These are phyloP conservation scores for Myrica gale DNA, from an alignment of 306 rosid genomes.

Conservation along the genomic window DNA sequence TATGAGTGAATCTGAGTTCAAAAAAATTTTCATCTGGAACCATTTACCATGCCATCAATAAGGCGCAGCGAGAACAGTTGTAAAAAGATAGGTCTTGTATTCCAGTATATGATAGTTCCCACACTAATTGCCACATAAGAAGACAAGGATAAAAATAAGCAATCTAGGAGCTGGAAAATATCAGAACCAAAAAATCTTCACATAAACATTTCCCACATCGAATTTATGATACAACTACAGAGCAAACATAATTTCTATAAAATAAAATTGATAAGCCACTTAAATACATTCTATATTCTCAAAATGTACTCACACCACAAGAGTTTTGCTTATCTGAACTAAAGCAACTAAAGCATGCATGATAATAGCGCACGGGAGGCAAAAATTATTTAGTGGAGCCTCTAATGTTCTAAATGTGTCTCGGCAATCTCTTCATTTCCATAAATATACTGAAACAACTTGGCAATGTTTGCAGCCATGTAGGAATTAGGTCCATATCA, in stretches of 20 bases:
- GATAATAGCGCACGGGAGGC: constrained; percentile 69
- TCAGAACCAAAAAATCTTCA: neutral
- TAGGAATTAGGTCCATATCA: constrained; percentile 89
- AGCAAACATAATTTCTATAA: neutral
- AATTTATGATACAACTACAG: neutral
- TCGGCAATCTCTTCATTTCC: constrained; percentile 83
- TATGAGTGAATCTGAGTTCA: neutral
- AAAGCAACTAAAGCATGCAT: constrained; percentile 32
- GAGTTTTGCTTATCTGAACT: neutral
- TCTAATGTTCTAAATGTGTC: constrained; percentile 63
- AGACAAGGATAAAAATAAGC: neutral
- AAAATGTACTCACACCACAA: neutral
- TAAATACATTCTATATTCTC: neutral
- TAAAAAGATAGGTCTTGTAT: neutral
- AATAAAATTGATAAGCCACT: no score
- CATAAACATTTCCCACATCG: neutral
- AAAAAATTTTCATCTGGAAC: neutral
- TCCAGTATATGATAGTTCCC: neutral
- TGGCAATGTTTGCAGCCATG: constrained; percentile 90
- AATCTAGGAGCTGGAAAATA: neutral
- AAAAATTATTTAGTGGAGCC: constrained; percentile 58
- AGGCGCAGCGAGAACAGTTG: neutral
- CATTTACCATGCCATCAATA: neutral
- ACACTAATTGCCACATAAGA: neutral
- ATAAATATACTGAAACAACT: constrained; percentile 68